Evolutionary conservation across 768 basidiomycete genomes (phyloP).

Genomic region (Pisolithus microcarpus): DNA sequence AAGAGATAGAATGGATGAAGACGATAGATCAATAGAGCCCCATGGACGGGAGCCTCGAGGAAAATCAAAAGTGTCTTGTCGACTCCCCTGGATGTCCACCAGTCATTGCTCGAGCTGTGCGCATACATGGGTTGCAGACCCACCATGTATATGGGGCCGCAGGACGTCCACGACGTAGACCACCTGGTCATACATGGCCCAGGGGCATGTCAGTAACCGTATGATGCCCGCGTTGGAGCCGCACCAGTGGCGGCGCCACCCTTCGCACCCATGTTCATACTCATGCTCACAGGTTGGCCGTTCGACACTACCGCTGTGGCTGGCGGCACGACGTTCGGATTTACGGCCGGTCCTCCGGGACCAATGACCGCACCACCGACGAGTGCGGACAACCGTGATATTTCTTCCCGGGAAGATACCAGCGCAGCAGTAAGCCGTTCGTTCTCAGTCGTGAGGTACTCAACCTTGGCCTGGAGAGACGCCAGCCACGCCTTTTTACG

Average conservation of each 20-base stretch:
- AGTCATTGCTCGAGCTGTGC: background rate
- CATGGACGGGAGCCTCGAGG: background rate
- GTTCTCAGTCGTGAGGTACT: conserved; percentile 88
- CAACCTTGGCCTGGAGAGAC: conserved; percentile 89
- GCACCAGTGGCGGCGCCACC: conserved; percentile 26
- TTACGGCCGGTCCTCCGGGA: conserved; percentile 25
- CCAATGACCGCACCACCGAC: conserved; percentile 61
- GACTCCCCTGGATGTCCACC: background rate
- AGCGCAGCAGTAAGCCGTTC: conserved; percentile 86
- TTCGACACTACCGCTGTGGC: conserved; percentile 18
- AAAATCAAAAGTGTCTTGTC: background rate
- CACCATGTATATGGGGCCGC: background rate
- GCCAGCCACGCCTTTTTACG: conserved; percentile 98
- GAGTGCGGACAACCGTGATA: conserved; percentile 70
- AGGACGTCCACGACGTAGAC: background rate
- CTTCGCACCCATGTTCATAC: conserved; percentile 34
- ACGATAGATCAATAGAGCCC: background rate
- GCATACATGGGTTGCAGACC: background rate
- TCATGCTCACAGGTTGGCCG: conserved; percentile 37
- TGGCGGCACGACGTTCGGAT: conserved; percentile 24
- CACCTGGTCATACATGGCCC: background rate
- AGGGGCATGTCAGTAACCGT: conserved; percentile 30
- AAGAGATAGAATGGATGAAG: background rate
- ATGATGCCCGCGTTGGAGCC: conserved; percentile 29
- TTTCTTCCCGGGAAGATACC: conserved; percentile 84